Evolutionary conservation across 306 rosid species (phyloP), one percentile per base, ranked within the genome.

Genomic region (Begonia loranthoides): DNA sequence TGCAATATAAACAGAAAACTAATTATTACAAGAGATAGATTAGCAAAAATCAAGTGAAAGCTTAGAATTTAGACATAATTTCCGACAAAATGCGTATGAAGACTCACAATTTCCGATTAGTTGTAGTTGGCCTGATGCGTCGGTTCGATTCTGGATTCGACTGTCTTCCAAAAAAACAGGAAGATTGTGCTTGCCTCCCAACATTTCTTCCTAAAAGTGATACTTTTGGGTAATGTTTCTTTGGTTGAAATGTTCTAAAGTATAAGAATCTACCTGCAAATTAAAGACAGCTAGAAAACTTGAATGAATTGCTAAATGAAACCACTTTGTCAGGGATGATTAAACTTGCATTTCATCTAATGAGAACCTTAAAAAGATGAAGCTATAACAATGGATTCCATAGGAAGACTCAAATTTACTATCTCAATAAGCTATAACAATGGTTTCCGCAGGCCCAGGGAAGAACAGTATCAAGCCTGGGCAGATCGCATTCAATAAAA

Each of bases 121-220:
- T 76, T 81, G 95, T 56, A 88, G 73, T 56, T 84, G 93, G 70
- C 73, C 82, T 60, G 95, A 73, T 10, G 69, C 70, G 70, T 73
- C 71, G 33, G 74, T 64, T 60, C 68, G 93, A 73, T 77, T 78
- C 33, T 63, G 79, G 46, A 66, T 73, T 19, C 65, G 75, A 54
- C 64, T 70, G 55, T 81, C 87, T 6, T 84, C 84, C 22, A 84
- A 28, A 67, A 75, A 89, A 76, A 73, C 76, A n/a, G 97, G 95
- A 70, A 75, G 86, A 61, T 71, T 47, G 7, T 71, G 58, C 87
- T 82, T 79, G 50, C 84, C 81, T 15, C 89, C 87, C 69, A 84
- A 75, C 97, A 89, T 89, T 75, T 72, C 52, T 46, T 51, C 12
- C 39, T 12, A 43, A 43, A 43, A 43, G 5, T 43, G 15, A 10